Evolutionary conservation across 1,284 basidiomycete genomes (phyloP).

Genomic region (Puccinia sorghi): DNA sequence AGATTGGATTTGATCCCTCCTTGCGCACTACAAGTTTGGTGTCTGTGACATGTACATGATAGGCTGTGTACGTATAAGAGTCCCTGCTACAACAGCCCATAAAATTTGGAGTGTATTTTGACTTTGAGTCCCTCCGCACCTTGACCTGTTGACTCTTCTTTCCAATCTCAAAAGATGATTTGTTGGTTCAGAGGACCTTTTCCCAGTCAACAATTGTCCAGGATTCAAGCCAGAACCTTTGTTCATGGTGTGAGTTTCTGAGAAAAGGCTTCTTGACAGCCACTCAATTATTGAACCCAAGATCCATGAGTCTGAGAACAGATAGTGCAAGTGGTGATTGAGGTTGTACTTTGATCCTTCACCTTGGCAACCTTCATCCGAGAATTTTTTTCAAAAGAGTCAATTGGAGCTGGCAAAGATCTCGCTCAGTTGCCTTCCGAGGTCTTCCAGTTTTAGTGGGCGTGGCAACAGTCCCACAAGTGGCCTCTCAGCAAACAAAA

Average conservation of each 20-base stretch:
- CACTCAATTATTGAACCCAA: neutral
- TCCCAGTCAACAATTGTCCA: no score
- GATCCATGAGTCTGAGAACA: neutral
- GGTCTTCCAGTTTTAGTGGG: neutral
- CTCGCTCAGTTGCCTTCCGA: neutral
- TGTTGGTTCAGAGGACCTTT: conserved; percentile 23
- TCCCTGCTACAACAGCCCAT: no score
- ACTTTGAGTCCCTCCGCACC: neutral
- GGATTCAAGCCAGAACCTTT: conserved; percentile 16
- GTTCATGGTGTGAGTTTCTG: neutral
- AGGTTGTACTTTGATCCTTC: no score
- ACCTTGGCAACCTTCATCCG: neutral
- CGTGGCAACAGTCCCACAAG: neutral
- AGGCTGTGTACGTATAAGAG: no score
- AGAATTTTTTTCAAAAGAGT: neutral
- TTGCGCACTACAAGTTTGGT: no score
- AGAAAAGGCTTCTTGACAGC: conserved; percentile 3
- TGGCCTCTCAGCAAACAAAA: neutral
- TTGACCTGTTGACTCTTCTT: neutral
- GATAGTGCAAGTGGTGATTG: neutral
- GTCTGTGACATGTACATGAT: no score
- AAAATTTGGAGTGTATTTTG: no score
- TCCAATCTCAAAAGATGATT: conserved; percentile 23
- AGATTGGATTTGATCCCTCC: no score
- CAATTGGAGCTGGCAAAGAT: neutral